Evolutionary conservation across 352 stramenopile species (phyloP).

Genomic region (Aphanomyces euteiches): DNA sequence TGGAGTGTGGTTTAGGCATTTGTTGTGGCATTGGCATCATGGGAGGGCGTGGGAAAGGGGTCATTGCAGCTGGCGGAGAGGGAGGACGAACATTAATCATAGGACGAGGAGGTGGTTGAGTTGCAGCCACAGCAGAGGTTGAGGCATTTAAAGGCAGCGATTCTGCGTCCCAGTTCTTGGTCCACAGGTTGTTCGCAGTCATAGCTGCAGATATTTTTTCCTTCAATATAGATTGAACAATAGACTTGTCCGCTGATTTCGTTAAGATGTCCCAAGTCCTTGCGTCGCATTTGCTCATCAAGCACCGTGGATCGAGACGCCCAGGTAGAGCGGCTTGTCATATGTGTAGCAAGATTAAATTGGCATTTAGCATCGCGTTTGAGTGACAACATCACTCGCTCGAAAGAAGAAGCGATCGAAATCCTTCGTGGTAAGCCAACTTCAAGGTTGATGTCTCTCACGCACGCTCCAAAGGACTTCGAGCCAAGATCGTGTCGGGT

Average conservation of each 20-base stretch:
- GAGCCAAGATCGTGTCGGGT: slow-evolving; percentile 71
- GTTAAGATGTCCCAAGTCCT: slow-evolving; percentile 48
- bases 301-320: slow-evolving; percentile 89
- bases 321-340: slow-evolving; percentile 51
- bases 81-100: slow-evolving; percentile 9
- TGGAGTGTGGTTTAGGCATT: slow-evolving; percentile 9
- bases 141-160: slow-evolving; percentile 49
- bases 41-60: neutral
- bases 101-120: neutral
- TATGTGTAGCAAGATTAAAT: neutral
- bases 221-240: slow-evolving; percentile 78
- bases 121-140: neutral
- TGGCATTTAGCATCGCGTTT: slow-evolving; percentile 68
- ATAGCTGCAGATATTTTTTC: slow-evolving; percentile 81
- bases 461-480: slow-evolving; percentile 43
- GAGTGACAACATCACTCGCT: slow-evolving; percentile 86
- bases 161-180: slow-evolving; percentile 76
- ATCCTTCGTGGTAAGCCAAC: slow-evolving; percentile 60
- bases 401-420: slow-evolving; percentile 86
- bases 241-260: slow-evolving; percentile 64
- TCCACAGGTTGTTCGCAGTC: slow-evolving; percentile 79
- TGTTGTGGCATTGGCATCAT: slow-evolving; percentile 4
- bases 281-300: slow-evolving; percentile 92
- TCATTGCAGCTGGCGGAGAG: slow-evolving; percentile 11
- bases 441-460: neutral